Conservation (phyloP, 208 protist genomes). For the Trypanosoma theileri region DNA sequence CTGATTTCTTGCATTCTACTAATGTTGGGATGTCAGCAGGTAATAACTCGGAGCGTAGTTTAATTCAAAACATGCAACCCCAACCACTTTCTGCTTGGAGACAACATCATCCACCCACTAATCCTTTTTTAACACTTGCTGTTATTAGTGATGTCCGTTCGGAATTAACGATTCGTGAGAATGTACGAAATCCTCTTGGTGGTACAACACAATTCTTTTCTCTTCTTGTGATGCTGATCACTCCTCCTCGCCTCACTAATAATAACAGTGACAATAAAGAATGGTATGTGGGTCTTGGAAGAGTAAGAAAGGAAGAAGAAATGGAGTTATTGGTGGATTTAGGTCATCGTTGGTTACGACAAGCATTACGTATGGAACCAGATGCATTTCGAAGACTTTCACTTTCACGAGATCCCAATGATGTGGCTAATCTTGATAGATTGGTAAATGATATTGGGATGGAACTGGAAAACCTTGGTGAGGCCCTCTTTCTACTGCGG, state of each 20-base stretch:
- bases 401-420: conserved; percentile 28
- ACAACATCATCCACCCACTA: conserved; percentile 6
- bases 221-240: conserved; percentile 48
- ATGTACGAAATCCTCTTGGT: not conserved
- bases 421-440: conserved; percentile 33
- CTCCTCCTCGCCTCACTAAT: conserved; percentile 8
- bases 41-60: too few species aligned
- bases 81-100: conserved; percentile 12
- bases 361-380: conserved; percentile 54
- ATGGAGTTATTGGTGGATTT: conserved; percentile 53
- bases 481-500: conserved; percentile 39
- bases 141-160: conserved; percentile 21
- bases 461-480: conserved; percentile 53
- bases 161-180: conserved; percentile 13
- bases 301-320: conserved; percentile 12
- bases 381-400: conserved; percentile 47
- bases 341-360: conserved; percentile 60
- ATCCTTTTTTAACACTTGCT: conserved; percentile 2
- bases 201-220: conserved; percentile 7
- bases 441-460: conserved; percentile 46
- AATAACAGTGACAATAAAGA: not conserved
- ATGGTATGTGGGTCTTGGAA: not conserved
- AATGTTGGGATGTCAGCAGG: not conserved
- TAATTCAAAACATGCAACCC: not conserved
- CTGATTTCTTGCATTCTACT: not conserved